phyloP scores from a whole-genome alignment of 345 rosid genomes.

The Eucalyptus rudis region DNA sequence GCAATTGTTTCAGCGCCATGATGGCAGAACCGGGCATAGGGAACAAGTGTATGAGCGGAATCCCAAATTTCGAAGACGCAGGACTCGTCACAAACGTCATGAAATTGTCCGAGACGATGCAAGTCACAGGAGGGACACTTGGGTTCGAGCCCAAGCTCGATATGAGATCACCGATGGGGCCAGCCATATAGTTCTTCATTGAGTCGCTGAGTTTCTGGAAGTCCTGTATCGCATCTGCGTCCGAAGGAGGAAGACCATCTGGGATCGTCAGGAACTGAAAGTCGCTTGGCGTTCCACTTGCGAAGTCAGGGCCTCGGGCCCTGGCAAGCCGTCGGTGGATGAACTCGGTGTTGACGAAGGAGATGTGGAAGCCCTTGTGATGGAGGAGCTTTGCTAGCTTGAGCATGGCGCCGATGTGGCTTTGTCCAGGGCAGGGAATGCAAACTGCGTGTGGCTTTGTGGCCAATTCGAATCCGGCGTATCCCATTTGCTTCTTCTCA shows the following conservation, averaged over 20 bases:
- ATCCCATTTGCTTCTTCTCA: background rate
- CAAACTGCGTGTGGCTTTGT: background rate
- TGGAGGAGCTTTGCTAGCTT: conserved; percentile 9
- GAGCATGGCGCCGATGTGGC: conserved; percentile 4
- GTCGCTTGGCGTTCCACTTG: background rate
- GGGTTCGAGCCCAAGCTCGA: background rate
- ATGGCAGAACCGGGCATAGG: background rate
- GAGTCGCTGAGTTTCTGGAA: background rate
- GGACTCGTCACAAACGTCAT: background rate
- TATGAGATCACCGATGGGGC: background rate
- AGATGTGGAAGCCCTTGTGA: background rate
- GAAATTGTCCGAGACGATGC: background rate
- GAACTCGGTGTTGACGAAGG: conserved; percentile 8
- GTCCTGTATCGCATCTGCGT: background rate
- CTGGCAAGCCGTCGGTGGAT: background rate
- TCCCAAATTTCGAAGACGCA: background rate
- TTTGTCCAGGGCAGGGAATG: background rate
- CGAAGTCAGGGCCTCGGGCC: background rate
- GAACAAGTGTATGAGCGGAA: background rate
- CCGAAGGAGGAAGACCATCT: background rate
- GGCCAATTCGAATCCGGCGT: background rate
- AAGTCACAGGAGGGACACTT: background rate
- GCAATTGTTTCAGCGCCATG: background rate
- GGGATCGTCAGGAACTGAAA: background rate
- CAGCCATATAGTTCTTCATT: background rate